Evolutionary conservation across 371 early-diverging fungal species (phyloP), one percentile per base, ranked within the genome.

Genomic region (Zopfochytrium polystomum): DNA sequence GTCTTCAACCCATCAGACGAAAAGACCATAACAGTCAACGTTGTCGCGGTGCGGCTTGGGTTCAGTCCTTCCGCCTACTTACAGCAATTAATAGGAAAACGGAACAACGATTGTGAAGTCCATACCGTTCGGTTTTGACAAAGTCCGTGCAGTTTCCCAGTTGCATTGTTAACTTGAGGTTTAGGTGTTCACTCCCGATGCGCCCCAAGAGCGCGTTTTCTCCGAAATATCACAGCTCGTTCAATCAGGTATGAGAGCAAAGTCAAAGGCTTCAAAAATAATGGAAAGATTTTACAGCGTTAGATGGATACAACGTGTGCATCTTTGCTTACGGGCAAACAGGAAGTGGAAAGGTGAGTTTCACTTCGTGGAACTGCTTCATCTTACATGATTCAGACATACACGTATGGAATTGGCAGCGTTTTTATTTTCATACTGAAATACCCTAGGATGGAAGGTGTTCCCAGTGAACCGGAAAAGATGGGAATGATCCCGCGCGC

Each of bases 321-420:
- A 94, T 99, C 49, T 98, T 99, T 81, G 99, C 99, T 7, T 99
- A 99, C 75, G 99, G 99, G 0, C 99, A 99, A 77, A 99, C 99
- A 2, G 99, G 99, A 0, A 89, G 90, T n/a, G n/a, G n/a, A 68
- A 99, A 99, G 44, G 99, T n/a, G n/a, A n/a, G n/a, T n/a, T n/a
- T 66, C 20, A 33, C 1, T 58, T 61, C 20, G 23, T 15, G 11
- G 20, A 9, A 18, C 20, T 55, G 11, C 25, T 25, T n/a, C 27
- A 26, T 5, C 1, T 1, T 20, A 20, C 27, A 35, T 11, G 23
- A 53, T 51, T 15, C 34, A 58, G 34, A 63, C 60, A n/a, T 75
- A 74, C 68, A 83, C 82, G n/a, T n/a, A n/a, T n/a, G n/a, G n/a
- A n/a, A n/a, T n/a, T n/a, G n/a, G n/a, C n/a, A n/a, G n/a, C n/a